Base-by-base conservation (phyloP, 257 asterid genomes). In the Lycium ferocissimum region DNA sequence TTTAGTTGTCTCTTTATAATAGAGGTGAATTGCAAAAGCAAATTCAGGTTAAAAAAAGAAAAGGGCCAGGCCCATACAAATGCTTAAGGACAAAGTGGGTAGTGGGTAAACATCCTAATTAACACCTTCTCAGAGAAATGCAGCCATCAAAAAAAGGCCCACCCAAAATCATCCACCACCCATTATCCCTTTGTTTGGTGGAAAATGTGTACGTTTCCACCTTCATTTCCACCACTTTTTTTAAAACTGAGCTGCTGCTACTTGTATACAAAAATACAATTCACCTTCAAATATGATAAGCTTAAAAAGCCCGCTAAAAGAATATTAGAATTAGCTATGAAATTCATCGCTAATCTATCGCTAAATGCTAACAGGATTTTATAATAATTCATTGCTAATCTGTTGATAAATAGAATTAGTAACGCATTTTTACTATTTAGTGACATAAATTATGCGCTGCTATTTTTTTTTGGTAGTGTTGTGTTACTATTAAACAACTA, bases 141-240 rank as follows among this genome's bases (percentile, higher is more conserved):
- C 88, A 88, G 20, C 90, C 89, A 89, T 89, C 92, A 87, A 69
- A 69, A 69, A 70, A 73, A 90, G 90, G 83, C 92, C 92, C 94
- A 87, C 89, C 59, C 67, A 59, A 62, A 84, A 71, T 51, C 81
- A 76, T 63, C 61, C 40, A n/a, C 40, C 40, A 33, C 33, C 81
- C 83, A 51, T 53, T 84, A 51, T 82, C 81, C 67, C 37, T 82
- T 85, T 86, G 83, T 87, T 86, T 84, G 70, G 85, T 54, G 75
- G 76, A 82, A 35, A 37, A 53, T 63, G 85, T 71, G 79, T 56
- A 66, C 83, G 73, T 79, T 79, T 69, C 86, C 85, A 85, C 79
- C 86, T 53, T 67, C 84, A 20, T 85, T 79, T 83, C 78, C 82
- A 70, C 83, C 87, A 33, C 72, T 65, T 45, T 75, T 45, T 18